Base-by-base conservation (phyloP, 1,284 basidiomycete species). In the Schizopora paradoxa region DNA sequence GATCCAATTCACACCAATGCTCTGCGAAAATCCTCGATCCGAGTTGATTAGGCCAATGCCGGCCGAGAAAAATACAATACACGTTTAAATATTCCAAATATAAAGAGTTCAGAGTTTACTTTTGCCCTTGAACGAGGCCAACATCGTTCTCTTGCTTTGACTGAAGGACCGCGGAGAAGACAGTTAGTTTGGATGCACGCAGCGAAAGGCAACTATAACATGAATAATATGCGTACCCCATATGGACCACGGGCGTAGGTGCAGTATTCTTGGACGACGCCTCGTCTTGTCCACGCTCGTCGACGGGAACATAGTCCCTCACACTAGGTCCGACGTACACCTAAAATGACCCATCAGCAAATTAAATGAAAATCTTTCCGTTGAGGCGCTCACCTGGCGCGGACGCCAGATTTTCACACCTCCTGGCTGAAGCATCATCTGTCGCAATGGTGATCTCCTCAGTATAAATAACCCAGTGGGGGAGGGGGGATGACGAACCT, bases 321-420 rank as follows among this genome's bases (percentile, higher is more conserved):
- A 79, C 81, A 7, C 72, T 66, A 5, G 76, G 64, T 2, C 90
- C 90, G 18, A 88, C 76, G 56, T 88, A 93, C 41, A 92, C 76
- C 80, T 84, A 59, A 11, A 8, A 21, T 19, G 6, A 39, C 34
- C 28, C 58, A 22, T 13, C 23, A 46, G 11, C 41, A 32, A 27
- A 25, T 16, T 34, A 33, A 26, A 16, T 19, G 26, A 32, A 16
- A 23, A 28, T 31, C 14, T 31, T 14, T 31, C 8, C 14, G 8
- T 31, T 31, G 28, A 14, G n/a, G n/a, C n/a, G n/a, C 10, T 31
- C 61, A 88, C 78, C 73, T 92, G 88, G 57, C 84, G 73, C 32
- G 89, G 90, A 33, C 89, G 72, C 90, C 90, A 93, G 55, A 93
- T 93, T 66, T 91, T 92, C 49, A 92, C 88, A 41, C 87, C 87